Conservation (phyloP, 257 asterid genomes). For the Scutellaria baicalensis region DNA sequence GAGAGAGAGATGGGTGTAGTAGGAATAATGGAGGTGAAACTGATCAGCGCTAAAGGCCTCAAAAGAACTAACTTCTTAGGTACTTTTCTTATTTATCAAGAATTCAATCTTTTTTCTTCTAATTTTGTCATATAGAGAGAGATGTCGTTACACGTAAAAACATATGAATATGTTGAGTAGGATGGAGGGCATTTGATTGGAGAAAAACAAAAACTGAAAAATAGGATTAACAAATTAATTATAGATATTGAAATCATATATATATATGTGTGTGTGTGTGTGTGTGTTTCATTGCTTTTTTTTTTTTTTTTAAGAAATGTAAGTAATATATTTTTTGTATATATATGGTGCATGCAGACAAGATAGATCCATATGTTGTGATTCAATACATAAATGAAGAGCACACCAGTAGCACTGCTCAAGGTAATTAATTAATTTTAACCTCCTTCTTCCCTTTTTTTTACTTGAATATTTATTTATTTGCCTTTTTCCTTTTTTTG, state of each 20-base stretch:
- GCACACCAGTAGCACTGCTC: constrained; percentile 17
- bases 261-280: too few relatives aligned
- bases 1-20: neutral
- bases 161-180: too few relatives aligned
- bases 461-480: neutral
- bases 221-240: too few relatives aligned
- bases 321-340: neutral
- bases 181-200: too few relatives aligned
- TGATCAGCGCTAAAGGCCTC: constrained; percentile 32
- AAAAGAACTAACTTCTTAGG: constrained; percentile 19
- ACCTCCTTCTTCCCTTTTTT: too few relatives aligned
- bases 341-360: constrained; percentile 27
- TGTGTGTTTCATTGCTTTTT: too few relatives aligned
- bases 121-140: too few relatives aligned
- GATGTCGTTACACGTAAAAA: too few relatives aligned
- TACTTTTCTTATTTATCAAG: neutral
- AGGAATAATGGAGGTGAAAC: constrained; percentile 32
- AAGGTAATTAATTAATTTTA: neutral
- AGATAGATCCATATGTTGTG: constrained; percentile 33
- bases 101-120: too few relatives aligned
- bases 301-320: too few relatives aligned
- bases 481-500: neutral
- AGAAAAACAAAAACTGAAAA: too few relatives aligned
- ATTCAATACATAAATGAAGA: constrained; percentile 23
- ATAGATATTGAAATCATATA: too few relatives aligned